These are phyloP conservation scores for Aspergillus coremiiformis DNA, from an alignment of 495 filamentous ascomycete species.

Conservation along the genomic window DNA sequence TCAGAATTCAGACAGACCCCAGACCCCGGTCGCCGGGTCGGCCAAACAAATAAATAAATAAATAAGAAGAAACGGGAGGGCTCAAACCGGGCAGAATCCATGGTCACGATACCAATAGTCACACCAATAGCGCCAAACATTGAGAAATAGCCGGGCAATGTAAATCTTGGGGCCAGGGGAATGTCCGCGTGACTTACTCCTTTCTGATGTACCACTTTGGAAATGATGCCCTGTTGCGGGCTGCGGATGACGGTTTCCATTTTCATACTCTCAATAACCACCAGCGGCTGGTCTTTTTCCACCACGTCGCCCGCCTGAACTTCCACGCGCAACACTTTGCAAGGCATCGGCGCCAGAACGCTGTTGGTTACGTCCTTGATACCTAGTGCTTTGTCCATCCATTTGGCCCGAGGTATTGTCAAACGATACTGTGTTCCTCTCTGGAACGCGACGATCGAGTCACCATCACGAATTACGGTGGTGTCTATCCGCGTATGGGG, in stretches of 20 bases:
- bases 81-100: background rate
- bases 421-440: conserved; percentile 71
- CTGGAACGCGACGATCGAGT: conserved; percentile 74
- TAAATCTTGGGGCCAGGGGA: background rate
- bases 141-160: conserved; percentile 6
- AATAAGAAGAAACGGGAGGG: background rate
- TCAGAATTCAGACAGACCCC: conserved; percentile 2
- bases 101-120: conserved; percentile 2
- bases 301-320: conserved; percentile 74
- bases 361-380: conserved; percentile 73
- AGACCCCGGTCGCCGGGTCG: conserved; percentile 2
- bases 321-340: conserved; percentile 82
- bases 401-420: conserved; percentile 57
- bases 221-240: conserved; percentile 72
- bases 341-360: conserved; percentile 89
- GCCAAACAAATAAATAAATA: background rate
- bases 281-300: conserved; percentile 76
- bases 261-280: conserved; percentile 99
- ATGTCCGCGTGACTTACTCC: conserved; percentile 57
- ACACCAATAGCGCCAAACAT: conserved; percentile 3
- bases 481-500: conserved; percentile 73
- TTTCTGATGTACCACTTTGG: conserved; percentile 73
- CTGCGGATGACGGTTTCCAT: conserved; percentile 98
- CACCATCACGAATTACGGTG: conserved; percentile 63
- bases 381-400: conserved; percentile 82